phyloP scores from a whole-genome alignment of 2,329 filamentous ascomycete genomes.

The Pleomassaria siparia region DNA sequence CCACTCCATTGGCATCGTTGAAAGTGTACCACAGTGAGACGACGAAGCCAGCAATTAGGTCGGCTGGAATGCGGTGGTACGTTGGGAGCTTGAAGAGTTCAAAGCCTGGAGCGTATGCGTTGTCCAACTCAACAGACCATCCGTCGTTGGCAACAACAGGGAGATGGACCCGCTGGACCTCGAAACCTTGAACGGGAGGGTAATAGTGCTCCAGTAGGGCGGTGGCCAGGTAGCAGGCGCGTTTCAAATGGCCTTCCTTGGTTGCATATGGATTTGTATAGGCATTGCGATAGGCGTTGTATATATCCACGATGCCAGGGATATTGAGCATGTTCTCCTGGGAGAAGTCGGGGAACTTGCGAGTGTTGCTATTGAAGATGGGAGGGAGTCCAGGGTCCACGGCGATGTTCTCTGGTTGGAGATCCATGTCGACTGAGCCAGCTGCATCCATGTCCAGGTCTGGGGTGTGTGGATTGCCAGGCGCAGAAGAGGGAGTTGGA shows the following conservation, averaged over 20 bases:
- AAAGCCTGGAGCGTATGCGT: constrained; percentile 6
- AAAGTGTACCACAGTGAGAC: constrained; percentile 13
- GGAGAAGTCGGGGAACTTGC: constrained; percentile 6
- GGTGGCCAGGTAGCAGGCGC: constrained; percentile 19
- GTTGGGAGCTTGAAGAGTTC: neutral
- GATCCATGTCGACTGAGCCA: neutral
- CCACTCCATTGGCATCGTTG: neutral
- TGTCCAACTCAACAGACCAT: constrained; percentile 7
- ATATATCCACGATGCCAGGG: constrained; percentile 13
- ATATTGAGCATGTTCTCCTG: constrained; percentile 9
- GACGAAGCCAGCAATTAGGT: constrained; percentile 24
- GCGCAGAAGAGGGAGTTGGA: neutral
- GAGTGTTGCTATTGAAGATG: neutral
- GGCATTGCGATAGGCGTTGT: constrained; percentile 11
- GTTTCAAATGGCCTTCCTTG: constrained; percentile 15
- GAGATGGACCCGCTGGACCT: constrained; percentile 12
- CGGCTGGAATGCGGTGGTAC: constrained; percentile 15
- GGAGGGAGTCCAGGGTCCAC: neutral
- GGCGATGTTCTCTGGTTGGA: neutral
- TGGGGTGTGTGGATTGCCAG: neutral
- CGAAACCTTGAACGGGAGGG: constrained; percentile 20
- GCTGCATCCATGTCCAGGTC: neutral
- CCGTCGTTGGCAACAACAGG: constrained; percentile 12
- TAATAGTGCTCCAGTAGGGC: constrained; percentile 27
- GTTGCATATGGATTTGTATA: constrained; percentile 10